A percentile compares a stretch with the other conserved stretches of the same genome.
These are phyloP conservation scores for Mesembryanthemum crystallinum DNA, from an alignment of 148 eudicot genomes.

Conservation along the genomic window DNA sequence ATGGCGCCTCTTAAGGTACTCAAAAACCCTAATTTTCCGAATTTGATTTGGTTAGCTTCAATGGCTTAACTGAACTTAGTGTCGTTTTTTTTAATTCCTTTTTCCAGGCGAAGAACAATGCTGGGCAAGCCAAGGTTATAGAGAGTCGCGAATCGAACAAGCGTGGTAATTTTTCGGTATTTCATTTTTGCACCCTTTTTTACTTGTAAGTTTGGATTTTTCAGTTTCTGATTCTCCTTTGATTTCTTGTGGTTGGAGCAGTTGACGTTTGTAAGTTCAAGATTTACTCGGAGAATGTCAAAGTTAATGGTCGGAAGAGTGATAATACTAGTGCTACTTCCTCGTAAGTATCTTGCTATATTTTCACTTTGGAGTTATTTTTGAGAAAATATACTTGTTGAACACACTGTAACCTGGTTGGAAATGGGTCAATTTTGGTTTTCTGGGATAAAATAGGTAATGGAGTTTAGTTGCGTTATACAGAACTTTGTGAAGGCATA, in stretches of 20 bases:
- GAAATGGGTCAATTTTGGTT: background rate
- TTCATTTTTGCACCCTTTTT: background rate
- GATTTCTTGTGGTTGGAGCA: conserved; percentile 2
- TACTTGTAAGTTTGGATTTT: background rate
- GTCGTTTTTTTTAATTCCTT: background rate
- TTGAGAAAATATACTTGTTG: background rate
- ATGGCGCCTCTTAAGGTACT: conserved; percentile 18
- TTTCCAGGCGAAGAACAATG: background rate
- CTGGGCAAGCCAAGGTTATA: conserved; percentile 1
- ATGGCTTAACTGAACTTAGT: background rate
- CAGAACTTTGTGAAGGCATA: too few relatives aligned
- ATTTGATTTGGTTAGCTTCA: background rate
- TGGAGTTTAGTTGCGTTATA: background rate
- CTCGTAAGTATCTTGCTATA: conserved; percentile 6
- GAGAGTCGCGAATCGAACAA: conserved; percentile 3
- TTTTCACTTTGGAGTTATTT: too few relatives aligned
- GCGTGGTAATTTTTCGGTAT: background rate
- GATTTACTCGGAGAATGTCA: conserved; percentile 23
- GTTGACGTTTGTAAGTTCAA: conserved; percentile 22
- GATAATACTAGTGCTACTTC: background rate
- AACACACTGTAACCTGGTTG: background rate
- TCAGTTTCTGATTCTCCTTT: background rate
- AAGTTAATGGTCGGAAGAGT: background rate
- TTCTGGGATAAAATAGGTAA: background rate
- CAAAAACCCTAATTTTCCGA: conserved; percentile 11